These are phyloP conservation scores for Dovyalis caffra DNA, from an alignment of 345 rosid genomes.

Conservation along the genomic window DNA sequence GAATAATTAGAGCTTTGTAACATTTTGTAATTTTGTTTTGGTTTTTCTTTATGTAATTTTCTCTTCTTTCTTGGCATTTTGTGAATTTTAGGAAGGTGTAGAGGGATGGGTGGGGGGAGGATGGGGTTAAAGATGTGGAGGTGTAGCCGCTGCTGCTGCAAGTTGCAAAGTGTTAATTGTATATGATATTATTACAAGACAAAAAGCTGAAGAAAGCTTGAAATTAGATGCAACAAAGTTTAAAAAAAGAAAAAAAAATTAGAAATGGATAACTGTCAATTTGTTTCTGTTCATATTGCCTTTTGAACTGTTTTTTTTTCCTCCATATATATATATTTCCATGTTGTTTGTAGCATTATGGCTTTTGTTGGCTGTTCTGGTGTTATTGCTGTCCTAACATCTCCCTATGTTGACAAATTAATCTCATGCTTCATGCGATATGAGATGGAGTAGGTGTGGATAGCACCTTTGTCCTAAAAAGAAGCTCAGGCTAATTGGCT, in stretches of 20 bases:
- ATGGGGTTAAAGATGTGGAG: slow-evolving; percentile 9
- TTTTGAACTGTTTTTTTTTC: not conserved
- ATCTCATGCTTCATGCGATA: not conserved
- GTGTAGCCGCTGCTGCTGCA: slow-evolving; percentile 31
- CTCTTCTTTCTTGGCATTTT: slow-evolving; percentile 8
- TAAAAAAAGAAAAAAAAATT: not conserved
- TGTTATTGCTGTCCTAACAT: slow-evolving; percentile 20
- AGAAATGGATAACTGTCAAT: slow-evolving; percentile 26
- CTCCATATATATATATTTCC: not conserved
- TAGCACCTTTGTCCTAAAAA: not conserved
- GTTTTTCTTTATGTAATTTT: not conserved
- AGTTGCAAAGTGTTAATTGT: slow-evolving; percentile 45
- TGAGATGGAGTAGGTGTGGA: not conserved
- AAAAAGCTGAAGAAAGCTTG: slow-evolving; percentile 38
- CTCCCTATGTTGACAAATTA: slow-evolving; percentile 10
- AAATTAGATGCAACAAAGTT: slow-evolving; percentile 29
- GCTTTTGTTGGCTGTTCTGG: not conserved
- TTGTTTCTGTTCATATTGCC: slow-evolving; percentile 9
- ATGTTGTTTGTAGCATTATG: not conserved
- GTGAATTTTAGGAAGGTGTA: slow-evolving; percentile 7
- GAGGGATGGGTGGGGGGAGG: slow-evolving; percentile 1
- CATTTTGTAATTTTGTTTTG: slow-evolving; percentile 18
- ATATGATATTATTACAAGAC: slow-evolving; percentile 33
- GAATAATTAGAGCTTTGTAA: slow-evolving; percentile 66
- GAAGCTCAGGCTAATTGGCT: not conserved